Percentiles rank a stretch among this genome's conserved stretches.
Evolutionary conservation across 805 yeast species (phyloP).

Genomic region (Sungouiella thailandica): DNA sequence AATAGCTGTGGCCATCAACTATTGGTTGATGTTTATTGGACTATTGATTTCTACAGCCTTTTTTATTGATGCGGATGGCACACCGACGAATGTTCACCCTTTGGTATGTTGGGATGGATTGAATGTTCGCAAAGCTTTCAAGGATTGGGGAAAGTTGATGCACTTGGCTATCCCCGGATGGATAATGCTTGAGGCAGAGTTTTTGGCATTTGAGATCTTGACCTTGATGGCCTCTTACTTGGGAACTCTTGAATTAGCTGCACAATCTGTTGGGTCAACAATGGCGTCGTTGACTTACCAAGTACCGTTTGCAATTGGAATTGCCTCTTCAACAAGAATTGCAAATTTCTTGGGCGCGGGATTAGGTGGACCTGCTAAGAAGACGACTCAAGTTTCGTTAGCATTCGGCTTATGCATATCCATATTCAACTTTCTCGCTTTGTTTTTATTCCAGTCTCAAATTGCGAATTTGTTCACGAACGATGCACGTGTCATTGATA

Average conservation of each 20-base stretch:
- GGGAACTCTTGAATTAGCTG: conserved; percentile 50
- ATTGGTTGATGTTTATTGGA: conserved; percentile 51
- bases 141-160: conserved; percentile 42
- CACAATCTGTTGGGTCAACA: conserved; percentile 45
- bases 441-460: conserved; percentile 27
- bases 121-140: conserved; percentile 33
- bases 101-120: conserved; percentile 46
- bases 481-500: conserved; percentile 51
- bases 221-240: conserved; percentile 51
- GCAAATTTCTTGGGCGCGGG: conserved; percentile 54
- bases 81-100: conserved; percentile 47
- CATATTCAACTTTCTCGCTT: conserved; percentile 24
- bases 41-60: conserved; percentile 34
- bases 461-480: conserved; percentile 49
- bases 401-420: conserved; percentile 34
- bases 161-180: conserved; percentile 50
- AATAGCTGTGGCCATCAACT: conserved; percentile 51
- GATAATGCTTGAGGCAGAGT: conserved; percentile 57
- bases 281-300: conserved; percentile 44
- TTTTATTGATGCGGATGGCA: conserved; percentile 32
- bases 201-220: conserved; percentile 53
- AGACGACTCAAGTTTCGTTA: conserved; percentile 32
- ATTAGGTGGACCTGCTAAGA: conserved; percentile 29
- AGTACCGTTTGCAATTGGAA: conserved; percentile 54
- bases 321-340: conserved; percentile 54